Evolutionary conservation across 768 basidiomycete species (phyloP), one percentile per base, ranked within the genome.

Genomic region (Tulasnella sp.): DNA sequence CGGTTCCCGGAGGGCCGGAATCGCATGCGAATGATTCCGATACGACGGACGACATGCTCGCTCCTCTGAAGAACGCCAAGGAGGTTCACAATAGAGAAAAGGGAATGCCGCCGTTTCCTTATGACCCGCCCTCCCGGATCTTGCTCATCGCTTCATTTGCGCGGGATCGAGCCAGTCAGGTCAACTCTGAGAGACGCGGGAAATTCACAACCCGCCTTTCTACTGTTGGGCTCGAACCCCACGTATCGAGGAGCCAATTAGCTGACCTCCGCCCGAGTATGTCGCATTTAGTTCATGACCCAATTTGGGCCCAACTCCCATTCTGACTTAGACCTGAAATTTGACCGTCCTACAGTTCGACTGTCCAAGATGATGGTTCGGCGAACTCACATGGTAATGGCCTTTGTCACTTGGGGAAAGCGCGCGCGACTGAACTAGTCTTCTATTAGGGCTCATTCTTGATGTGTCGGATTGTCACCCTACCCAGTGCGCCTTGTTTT

Each of bases 351-450:
- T 14, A 37, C 37, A 78, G 77, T 78, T 28, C 60, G 18, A 72
- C 54, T 78, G 2, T 34, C 34, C 16, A 28, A 64, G 34, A 78
- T 78, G 77, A 50, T 78, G 48, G 37, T 78, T 24, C 77, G 77
- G 8, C 48, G 37, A 46, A 64, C 58, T 6, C 60, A 78, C 77
- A 1, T 58, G 77, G 77, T 78, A 37, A 42, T 1, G 14, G 11
- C 14, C 34, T 16, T 37, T 11, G 9, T 41, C 20, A 5, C 28
- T 16, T 8, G 16, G 20, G 48, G 0, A 37, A 46, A 54, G 2
- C 4, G 37, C 48, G 18, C 20, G 22, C 18, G 2, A 5, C 16
- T 78, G 44, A 78, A 37, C 9, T 50, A 9, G 28, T 72, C 37
- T 24, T 8, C 22, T 3, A 42, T 28, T 41, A 78, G 77, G 77